Evolutionary conservation across 2,329 filamentous ascomycete genomes (phyloP), one percentile per base, ranked within the genome.

Genomic region (Colletotrichum phormii): DNA sequence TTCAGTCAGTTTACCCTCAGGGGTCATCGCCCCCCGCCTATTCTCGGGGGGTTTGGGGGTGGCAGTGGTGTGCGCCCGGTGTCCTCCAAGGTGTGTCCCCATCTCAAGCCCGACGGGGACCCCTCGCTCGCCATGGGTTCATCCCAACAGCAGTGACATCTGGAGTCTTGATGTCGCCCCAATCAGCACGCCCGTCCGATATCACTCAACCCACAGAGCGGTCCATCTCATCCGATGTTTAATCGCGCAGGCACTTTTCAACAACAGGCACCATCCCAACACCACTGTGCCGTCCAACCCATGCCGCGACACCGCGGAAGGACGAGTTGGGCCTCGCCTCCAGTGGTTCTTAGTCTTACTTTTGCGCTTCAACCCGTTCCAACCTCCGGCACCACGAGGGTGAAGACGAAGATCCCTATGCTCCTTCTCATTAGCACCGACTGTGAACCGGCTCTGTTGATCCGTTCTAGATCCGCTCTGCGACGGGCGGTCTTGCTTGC

Each of bases 141-240:
- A 15, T 67, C 68, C 63, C 33, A 67, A 72, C 51, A 22, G 33
- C 64, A 59, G 49, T 57, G 42, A 35, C 54, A 63, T 59, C 22
- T 59, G 58, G 31, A 59, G 55, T 37, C 33, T 46, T 64, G 59
- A 57, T 58, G 54, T 55, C 70, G 60, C 49, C 53, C 37, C 66
- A 70, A 70, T 65, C 66, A 60, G 26, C 29, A 64, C 66, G 35
- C 60, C 61, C 55, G 29, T 63, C 24, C 37, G 22, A 31, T 51
- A 37, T 31, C 33, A 13, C 35, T 26, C 37, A 65, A 35, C 18
- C 67, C 61, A 59, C 54, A 59, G 26, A 33, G 18, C 35, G 67
- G 49, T 66, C 71, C 66, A 70, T 64, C 24, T 60, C 60, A 70
- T 64, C 70, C 60, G 67, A 71, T 71, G 67, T 35, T 73, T 73